Base-by-base conservation (phyloP, 2,329 filamentous ascomycete genomes). In the Colletotrichum tabaci region DNA sequence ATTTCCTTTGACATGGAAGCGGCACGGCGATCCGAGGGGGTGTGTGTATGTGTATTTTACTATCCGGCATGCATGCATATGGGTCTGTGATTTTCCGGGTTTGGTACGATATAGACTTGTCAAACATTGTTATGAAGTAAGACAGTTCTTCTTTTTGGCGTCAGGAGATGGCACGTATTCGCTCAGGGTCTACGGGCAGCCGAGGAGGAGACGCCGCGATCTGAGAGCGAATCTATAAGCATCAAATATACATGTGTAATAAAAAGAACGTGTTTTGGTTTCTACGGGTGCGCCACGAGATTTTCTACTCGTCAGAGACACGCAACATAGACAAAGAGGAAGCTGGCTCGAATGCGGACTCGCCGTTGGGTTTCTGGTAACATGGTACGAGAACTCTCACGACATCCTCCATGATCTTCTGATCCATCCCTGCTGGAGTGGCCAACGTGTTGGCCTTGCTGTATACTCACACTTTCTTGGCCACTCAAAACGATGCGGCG, bases 41-140 rank as follows among this genome's bases (percentile, higher is more conserved):
- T n/a, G 47, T 42, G 5, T 66, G 38, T 40, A 4, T 23, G 2
- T 38, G 30, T 7, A 3, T 38, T 38, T n/a, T 30, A 16, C 40
- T 38, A 40, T 38, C 42, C n/a, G 21, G 47, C 38, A 52, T n/a
- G 21, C 40, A 35, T 9, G 42, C 16, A 21, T 3, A 23, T 26
- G 10, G 13, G 15, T 66, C 13, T 26, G 21, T 10, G 50, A 26
- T 35, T 58, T 47, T 60, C 26, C 15, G 69, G 65, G 60, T 42
- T 52, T 35, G 53, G 53, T 62, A 72, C 69, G 69, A 68, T 60
- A 72, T 64, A 72, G 65, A 72, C 50, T 38, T 49, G 52, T 26
- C 42, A 16, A 15, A 42, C 49, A 21, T 52, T 18, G 21, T 46
- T 65, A 62, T n/a, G 49, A 30, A 15, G 40, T 7, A 30, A n/a